Conservation (phyloP, 75 land plant genomes). For the Sequoiadendron giganteum region DNA sequence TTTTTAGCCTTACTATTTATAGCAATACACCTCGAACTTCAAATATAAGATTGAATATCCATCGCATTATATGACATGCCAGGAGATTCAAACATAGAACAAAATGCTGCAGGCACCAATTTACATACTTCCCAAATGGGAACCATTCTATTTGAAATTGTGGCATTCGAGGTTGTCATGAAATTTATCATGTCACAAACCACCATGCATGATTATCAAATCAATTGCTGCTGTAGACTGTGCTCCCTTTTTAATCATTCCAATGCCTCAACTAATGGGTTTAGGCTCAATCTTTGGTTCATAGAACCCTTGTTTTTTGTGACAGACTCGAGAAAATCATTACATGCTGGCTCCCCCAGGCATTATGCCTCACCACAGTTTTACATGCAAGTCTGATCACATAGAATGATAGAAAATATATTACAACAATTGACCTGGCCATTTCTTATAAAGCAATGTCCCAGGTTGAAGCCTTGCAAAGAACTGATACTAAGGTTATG, state of each 20-base stretch:
- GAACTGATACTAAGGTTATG: not conserved
- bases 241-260: not conserved
- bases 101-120: not conserved
- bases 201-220: not conserved
- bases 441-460: not conserved
- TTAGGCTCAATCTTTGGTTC: not conserved
- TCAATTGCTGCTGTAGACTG: not conserved
- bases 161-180: not conserved
- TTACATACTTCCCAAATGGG: not conserved
- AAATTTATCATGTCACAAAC: not conserved
- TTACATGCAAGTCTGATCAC: not conserved
- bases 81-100: not conserved
- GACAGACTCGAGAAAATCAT: not conserved
- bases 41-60: not conserved
- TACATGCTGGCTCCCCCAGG: not conserved
- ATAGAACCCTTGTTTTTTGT: not conserved
- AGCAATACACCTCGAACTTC: not conserved
- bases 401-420: not conserved
- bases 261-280: not conserved
- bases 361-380: not conserved
- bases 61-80: not conserved
- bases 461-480: not conserved
- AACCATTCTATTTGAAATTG: not conserved
- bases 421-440: not conserved
- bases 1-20: not conserved